phyloP scores from a whole-genome alignment of 2,329 filamentous ascomycete genomes.

The Pseudogymnoascus sp. region DNA sequence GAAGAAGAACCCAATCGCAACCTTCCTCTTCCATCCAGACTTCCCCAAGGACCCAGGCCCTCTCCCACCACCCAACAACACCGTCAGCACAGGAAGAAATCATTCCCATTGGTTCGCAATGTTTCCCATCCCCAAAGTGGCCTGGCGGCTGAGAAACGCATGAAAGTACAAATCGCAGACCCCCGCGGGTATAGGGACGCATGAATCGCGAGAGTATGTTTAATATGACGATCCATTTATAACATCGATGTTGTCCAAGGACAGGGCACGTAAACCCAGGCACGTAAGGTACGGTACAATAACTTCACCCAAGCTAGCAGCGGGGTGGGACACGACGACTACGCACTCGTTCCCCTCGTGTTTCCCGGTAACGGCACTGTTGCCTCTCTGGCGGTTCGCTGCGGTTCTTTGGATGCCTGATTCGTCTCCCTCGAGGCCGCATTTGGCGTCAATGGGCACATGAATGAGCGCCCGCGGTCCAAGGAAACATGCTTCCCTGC shows the following conservation, averaged over 20 bases:
- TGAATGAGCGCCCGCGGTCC: conserved; percentile 3
- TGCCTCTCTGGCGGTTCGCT: background rate
- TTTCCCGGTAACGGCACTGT: background rate
- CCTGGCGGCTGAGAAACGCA: background rate
- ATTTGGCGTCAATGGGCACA: background rate
- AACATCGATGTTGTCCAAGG: conserved; percentile 1
- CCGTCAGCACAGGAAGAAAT: background rate
- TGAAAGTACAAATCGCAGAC: conserved; percentile 2
- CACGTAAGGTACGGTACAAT: conserved; percentile 4
- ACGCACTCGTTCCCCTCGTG: background rate
- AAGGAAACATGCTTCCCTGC: background rate
- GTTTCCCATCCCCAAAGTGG: background rate
- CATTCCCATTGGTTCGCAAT: background rate
- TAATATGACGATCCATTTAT: conserved; percentile 7
- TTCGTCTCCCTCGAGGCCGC: background rate
- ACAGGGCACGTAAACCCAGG: conserved; percentile 3
- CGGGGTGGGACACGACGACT: background rate
- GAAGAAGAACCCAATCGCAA: background rate
- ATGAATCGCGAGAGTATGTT: conserved; percentile 5
- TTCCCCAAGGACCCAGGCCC: background rate
- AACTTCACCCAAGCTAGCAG: background rate
- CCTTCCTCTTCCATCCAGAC: background rate
- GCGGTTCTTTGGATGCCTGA: background rate
- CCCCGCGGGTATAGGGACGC: background rate
- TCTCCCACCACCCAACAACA: background rate